Evolutionary conservation across 2,329 filamentous ascomycete species (phyloP).

Genomic region (Dactylellina haptotyla): DNA sequence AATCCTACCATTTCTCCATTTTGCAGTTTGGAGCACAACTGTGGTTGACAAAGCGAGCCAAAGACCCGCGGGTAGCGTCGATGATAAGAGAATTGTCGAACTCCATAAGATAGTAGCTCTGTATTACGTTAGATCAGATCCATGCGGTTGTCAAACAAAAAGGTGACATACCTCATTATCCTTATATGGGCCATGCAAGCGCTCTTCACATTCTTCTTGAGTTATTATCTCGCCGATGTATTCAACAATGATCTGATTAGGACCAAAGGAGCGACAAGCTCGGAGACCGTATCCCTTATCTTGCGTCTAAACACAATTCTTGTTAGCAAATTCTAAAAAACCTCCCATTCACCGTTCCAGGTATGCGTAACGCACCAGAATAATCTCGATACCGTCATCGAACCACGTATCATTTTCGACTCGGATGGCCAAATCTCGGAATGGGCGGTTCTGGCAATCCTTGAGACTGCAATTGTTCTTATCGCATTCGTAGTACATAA

Average conservation of each 20-base stretch:
- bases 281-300: constrained; percentile 92
- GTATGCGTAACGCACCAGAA: constrained; percentile 67
- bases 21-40: constrained; percentile 89
- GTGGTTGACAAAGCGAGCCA: constrained; percentile 94
- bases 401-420: constrained; percentile 83
- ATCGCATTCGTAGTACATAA: constrained; percentile 98
- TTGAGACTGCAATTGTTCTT: constrained; percentile 83
- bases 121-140: constrained; percentile 23
- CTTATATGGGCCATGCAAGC: constrained; percentile 94
- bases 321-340: constrained; percentile 14
- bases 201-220: constrained; percentile 87
- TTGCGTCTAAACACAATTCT: constrained; percentile 69
- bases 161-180: constrained; percentile 79
- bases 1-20: constrained; percentile 82
- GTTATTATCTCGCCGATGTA: constrained; percentile 98
- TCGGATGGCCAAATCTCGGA: constrained; percentile 79
- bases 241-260: constrained; percentile 96
- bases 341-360: neutral
- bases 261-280: constrained; percentile 84
- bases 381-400: constrained; percentile 91
- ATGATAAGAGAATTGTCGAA: constrained; percentile 99
- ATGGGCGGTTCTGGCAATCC: constrained; percentile 84
- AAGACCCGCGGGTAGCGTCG: constrained; percentile 92
- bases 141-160: neutral
- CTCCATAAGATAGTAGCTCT: constrained; percentile 99